A percentile compares a stretch with the other conserved stretches of the same genome.
Conservation (phyloP, 1,284 basidiomycete species). For the Ustilago shanxiensis region DNA sequence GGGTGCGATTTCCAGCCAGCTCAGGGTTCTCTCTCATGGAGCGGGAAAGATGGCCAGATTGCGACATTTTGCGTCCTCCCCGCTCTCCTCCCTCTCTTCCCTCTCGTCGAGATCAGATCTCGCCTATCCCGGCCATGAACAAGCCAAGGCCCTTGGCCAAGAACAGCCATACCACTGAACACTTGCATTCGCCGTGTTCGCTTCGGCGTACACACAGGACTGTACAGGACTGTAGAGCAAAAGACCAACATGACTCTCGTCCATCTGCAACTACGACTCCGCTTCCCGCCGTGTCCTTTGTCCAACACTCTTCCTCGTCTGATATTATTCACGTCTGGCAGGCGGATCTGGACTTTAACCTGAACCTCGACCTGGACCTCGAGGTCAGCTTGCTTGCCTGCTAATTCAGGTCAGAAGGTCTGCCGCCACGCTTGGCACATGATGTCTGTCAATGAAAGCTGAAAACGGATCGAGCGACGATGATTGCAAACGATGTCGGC, state of each 20-base stretch:
- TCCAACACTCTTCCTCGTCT: constrained; percentile 1
- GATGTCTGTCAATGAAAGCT: background rate
- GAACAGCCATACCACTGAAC: constrained; percentile 12
- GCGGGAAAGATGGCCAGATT: constrained; percentile 7
- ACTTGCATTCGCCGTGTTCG: constrained; percentile 24
- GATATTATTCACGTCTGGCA: background rate
- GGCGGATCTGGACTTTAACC: no score
- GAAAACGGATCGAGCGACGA: constrained; percentile 11
- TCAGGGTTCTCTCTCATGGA: background rate
- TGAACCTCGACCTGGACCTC: no score
- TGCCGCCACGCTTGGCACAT: background rate
- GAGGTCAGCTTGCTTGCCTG: background rate
- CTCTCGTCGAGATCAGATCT: constrained; percentile 10
- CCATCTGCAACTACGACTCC: constrained; percentile 11
- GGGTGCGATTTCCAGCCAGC: constrained; percentile 25
- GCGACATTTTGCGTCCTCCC: constrained; percentile 35
- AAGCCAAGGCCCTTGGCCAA: constrained; percentile 44
- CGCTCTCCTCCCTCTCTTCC: background rate
- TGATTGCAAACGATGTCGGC: background rate
- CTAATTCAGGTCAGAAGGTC: constrained; percentile 8
- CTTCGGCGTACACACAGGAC: background rate
- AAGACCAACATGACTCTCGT: background rate
- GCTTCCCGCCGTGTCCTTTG: constrained; percentile 3
- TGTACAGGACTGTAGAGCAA: no score
- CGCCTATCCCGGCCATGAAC: constrained; percentile 4